Evolutionary conservation across 345 rosid species (phyloP).

Genomic region (Heritiera littoralis): DNA sequence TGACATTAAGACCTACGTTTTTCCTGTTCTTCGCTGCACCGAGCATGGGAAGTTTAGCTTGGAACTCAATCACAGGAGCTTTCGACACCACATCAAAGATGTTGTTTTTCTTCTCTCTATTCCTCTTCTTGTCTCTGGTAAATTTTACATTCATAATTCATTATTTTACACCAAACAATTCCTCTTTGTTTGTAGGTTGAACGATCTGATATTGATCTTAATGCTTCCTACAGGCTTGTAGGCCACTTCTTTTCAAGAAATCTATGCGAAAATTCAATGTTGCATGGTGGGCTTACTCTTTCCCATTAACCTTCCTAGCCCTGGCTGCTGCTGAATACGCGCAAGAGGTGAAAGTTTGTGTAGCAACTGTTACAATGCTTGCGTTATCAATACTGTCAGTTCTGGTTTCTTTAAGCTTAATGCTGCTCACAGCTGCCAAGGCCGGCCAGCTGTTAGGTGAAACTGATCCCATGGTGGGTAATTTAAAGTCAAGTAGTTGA

Average conservation of each 20-base stretch:
- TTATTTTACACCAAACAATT: not conserved
- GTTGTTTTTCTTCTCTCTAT: constrained; percentile 59
- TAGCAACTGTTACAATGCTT: constrained; percentile 44
- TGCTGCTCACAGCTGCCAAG: constrained; percentile 47
- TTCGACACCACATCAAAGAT: constrained; percentile 55
- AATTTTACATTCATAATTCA: constrained; percentile 10
- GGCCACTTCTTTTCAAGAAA: constrained; percentile 62
- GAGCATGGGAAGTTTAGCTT: constrained; percentile 61
- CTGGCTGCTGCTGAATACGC: constrained; percentile 56
- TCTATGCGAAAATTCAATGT: constrained; percentile 58
- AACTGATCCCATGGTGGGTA: constrained; percentile 35
- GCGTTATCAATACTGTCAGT: constrained; percentile 44
- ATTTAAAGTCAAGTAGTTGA: constrained; percentile 26
- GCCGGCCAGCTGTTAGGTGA: constrained; percentile 26
- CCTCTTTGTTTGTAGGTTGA: not conserved
- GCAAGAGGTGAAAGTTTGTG: constrained; percentile 37
- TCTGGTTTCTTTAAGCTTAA: constrained; percentile 46
- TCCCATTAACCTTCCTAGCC: constrained; percentile 52
- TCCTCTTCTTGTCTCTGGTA: constrained; percentile 56
- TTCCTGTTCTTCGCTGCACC: constrained; percentile 79
- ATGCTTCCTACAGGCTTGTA: constrained; percentile 43
- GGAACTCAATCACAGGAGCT: constrained; percentile 58
- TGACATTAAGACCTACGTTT: constrained; percentile 52
- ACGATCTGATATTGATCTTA: not conserved
- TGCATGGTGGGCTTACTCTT: constrained; percentile 71